A percentile compares a stretch with the other conserved stretches of the same genome.
Conservation (phyloP, 2,329 filamentous ascomycete species). For the Botrytis deweyae region DNA sequence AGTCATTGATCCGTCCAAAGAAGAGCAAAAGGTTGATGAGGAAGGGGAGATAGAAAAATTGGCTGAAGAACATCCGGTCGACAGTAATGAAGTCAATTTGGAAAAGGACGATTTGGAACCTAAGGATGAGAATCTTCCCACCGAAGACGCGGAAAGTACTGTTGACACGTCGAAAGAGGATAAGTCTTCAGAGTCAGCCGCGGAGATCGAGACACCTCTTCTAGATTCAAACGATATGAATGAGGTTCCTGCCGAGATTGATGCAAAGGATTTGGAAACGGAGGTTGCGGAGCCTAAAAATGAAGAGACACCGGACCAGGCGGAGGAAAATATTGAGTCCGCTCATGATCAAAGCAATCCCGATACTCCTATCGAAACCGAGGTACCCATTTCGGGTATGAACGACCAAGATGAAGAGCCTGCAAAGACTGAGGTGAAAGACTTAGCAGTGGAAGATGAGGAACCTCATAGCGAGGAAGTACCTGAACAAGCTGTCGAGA, state of each 20-base stretch:
- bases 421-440: neutral
- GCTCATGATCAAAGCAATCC: neutral
- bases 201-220: neutral
- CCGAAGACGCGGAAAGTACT: neutral
- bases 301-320: neutral
- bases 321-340: neutral
- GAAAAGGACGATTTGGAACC: neutral
- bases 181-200: neutral
- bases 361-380: neutral
- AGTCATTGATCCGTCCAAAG: neutral
- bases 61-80: neutral
- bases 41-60: neutral
- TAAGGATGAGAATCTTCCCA: neutral
- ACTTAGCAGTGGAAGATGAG: fast-evolving
- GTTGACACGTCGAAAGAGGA: neutral
- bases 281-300: neutral
- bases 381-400: neutral
- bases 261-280: neutral
- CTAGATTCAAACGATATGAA: neutral
- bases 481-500: neutral
- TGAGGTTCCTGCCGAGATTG: neutral
- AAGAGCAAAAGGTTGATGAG: neutral
- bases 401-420: neutral
- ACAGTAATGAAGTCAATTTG: neutral
- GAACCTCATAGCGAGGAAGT: neutral